phyloP scores from a whole-genome alignment of 2,329 filamentous ascomycete species.

The Blastomyces silverae region DNA sequence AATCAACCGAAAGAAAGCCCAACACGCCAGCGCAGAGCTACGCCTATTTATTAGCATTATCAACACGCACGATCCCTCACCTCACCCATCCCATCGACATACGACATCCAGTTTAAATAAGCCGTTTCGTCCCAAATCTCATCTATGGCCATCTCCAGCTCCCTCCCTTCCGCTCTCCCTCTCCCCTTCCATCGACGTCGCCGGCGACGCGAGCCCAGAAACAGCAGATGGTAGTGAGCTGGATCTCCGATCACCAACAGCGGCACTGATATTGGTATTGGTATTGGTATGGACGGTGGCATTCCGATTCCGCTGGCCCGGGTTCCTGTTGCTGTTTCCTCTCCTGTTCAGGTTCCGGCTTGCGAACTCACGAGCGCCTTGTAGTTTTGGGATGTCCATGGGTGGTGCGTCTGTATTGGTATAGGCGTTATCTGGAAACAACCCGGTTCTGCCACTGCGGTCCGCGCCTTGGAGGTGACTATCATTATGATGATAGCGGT shows the following conservation, averaged over 20 bases:
- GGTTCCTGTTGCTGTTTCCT: not conserved
- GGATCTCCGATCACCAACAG: slow-evolving; percentile 20
- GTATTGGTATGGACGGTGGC: too few relatives aligned
- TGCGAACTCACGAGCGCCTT: not conserved
- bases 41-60: not conserved
- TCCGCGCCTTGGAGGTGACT: not conserved
- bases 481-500: too few relatives aligned
- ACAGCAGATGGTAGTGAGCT: slow-evolving; percentile 32
- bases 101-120: not conserved
- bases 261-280: slow-evolving; percentile 10
- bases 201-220: slow-evolving; percentile 35
- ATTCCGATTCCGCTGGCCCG: not conserved
- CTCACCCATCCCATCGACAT: too few relatives aligned
- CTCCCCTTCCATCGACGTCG: slow-evolving; percentile 26
- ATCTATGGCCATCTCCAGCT: not conserved
- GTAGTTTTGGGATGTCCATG: not conserved
- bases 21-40: not conserved
- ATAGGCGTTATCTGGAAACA: not conserved
- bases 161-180: slow-evolving; percentile 4
- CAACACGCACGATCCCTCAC: not conserved
- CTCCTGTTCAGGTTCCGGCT: not conserved
- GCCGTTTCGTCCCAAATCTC: not conserved
- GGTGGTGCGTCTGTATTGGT: not conserved
- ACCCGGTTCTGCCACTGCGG: too few relatives aligned
- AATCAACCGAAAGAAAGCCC: not conserved